These are phyloP conservation scores for Neurospora sp. DNA, from an alignment of 2,329 filamentous ascomycete species.

Conservation along the genomic window DNA sequence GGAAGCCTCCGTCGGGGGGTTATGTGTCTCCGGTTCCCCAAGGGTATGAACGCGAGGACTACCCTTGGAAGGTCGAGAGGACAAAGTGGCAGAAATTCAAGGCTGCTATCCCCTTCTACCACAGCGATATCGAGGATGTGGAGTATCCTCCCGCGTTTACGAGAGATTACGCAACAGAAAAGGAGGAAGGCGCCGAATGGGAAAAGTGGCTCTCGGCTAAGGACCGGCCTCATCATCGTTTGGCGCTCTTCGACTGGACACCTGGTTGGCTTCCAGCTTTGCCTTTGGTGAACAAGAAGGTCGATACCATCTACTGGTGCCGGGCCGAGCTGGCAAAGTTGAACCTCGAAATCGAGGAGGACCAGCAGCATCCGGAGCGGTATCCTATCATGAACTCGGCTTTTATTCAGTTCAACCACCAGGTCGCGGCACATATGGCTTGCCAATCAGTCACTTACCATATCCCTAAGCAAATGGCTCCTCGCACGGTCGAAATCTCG, in stretches of 20 bases:
- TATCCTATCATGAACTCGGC: slow-evolving; percentile 93
- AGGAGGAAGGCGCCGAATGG: slow-evolving; percentile 62
- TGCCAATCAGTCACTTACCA: slow-evolving; percentile 89
- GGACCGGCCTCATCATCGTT: slow-evolving; percentile 73
- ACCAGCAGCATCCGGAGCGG: slow-evolving; percentile 74
- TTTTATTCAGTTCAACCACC: slow-evolving; percentile 97
- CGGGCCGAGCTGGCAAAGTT: slow-evolving; percentile 76
- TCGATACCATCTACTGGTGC: slow-evolving; percentile 90
- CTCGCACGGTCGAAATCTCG: slow-evolving; percentile 84
- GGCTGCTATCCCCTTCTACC: slow-evolving; percentile 37
- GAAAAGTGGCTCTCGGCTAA: slow-evolving; percentile 70
- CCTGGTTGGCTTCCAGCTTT: slow-evolving; percentile 64
- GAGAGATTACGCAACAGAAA: slow-evolving; percentile 46
- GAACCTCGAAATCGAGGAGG: slow-evolving; percentile 84
- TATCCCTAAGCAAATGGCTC: slow-evolving; percentile 85
- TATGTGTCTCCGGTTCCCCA: slow-evolving; percentile 54
- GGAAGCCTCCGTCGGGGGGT: slow-evolving; percentile 51
- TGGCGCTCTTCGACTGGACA: slow-evolving; percentile 49
- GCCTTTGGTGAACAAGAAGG: slow-evolving; percentile 77
- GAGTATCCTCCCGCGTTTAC: slow-evolving; percentile 58
- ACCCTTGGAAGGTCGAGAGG: slow-evolving; percentile 35
- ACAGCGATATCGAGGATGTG: slow-evolving; percentile 30
- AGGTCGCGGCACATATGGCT: slow-evolving; percentile 96
- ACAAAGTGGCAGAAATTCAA: slow-evolving; percentile 42
- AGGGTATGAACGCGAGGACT: slow-evolving; percentile 35